Base-by-base conservation (phyloP, 2,329 filamentous ascomycete species). In the Fusarium setosum region DNA sequence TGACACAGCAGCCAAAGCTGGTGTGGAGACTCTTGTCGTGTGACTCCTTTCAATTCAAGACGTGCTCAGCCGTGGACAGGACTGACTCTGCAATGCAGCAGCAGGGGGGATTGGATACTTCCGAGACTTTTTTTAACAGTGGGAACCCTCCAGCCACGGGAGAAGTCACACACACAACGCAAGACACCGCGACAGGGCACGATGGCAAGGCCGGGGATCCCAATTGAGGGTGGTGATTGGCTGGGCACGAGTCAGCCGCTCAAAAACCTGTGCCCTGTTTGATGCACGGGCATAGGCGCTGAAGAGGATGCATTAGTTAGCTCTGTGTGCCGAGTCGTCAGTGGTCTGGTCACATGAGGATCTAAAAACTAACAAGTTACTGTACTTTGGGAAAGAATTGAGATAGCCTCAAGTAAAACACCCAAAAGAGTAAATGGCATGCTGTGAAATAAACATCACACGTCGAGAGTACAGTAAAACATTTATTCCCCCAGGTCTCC, bases 151-250 rank as follows among this genome's bases (percentile, higher is more conserved):
- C 45, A 47, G 26, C 13, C 45, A 17, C 18, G 17, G 40, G 31
- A n/a, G 45, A n/a, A 64, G 56, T 50, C 61, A 58, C 40, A 38
- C 35, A 35, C 38, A 32, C 47, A 49, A 47, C 34, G 29, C 47
- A 50, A 52, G 37, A 59, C 24, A 31, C 45, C 9, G 26, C 9
- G 12, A 32, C 21, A 24, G 24, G 48, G 48, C 18, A 32, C 37
- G 26, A 47, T 9, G 9, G 13, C 18, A 65, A 56, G 56, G 49
- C 50, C 54, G 57, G 47, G 51, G 63, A 50, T 32, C 41, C 45
- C 63, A 67, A 67, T 67, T 67, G 63, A 42, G 23, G 26, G 7
- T 35, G 52, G 6, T 61, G 32, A 67, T 67, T 67, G 63, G 63
- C 10, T 13, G 9, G 11, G 6, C 11, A 32, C 35, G 50, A 61